These are phyloP conservation scores for Pseudocercospora crystallina DNA, from an alignment of 2,329 filamentous ascomycete species.

Conservation along the genomic window DNA sequence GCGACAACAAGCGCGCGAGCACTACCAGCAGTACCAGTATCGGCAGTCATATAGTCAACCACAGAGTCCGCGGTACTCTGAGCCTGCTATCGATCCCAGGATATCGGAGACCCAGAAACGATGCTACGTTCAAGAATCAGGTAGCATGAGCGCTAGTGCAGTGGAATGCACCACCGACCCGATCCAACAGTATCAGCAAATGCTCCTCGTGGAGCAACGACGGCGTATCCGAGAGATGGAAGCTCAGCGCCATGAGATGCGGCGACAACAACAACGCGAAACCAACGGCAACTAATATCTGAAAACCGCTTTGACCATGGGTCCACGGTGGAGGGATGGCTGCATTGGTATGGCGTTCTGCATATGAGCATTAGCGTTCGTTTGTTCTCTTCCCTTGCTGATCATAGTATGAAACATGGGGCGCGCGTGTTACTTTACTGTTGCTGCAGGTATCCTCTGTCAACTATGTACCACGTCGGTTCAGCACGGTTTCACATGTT, in stretches of 20 bases:
- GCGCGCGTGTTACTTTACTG: too few relatives aligned
- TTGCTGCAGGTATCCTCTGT: background rate
- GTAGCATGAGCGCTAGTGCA: background rate
- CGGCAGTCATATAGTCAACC: background rate
- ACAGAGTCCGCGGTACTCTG: background rate
- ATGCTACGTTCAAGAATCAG: too few relatives aligned
- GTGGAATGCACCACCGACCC: slow-evolving; percentile 5
- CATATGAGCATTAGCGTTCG: background rate
- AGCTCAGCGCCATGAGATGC: background rate
- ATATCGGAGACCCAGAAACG: background rate
- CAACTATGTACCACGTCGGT: too few relatives aligned
- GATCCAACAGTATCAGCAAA: slow-evolving; percentile 16
- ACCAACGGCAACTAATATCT: background rate
- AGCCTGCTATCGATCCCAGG: background rate
- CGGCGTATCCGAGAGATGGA: slow-evolving; percentile 14
- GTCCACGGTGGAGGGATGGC: background rate
- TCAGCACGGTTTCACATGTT: background rate
- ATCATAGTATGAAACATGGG: background rate
- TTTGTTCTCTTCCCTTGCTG: background rate
- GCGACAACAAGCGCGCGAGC: background rate
- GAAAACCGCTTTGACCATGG: background rate
- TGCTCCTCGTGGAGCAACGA: slow-evolving; percentile 17
- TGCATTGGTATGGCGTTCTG: background rate
- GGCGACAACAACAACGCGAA: background rate
- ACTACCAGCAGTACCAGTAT: background rate